phyloP scores from a whole-genome alignment of 2,329 filamentous ascomycete species.

The Fusarium coicis region DNA sequence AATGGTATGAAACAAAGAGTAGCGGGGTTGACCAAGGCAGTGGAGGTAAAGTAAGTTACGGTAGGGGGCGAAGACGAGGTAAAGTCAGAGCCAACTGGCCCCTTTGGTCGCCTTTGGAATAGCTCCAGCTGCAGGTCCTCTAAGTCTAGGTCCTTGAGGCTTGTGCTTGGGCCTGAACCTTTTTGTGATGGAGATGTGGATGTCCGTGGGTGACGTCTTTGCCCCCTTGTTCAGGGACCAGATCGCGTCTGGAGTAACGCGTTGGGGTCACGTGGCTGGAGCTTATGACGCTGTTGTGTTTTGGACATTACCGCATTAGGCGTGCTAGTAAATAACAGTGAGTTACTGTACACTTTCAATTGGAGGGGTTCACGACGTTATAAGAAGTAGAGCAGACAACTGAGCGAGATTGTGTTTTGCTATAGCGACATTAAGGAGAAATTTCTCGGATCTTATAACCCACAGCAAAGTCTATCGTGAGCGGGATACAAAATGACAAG shows the following conservation, averaged over 20 bases:
- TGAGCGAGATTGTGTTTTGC: not conserved
- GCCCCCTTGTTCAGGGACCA: conserved; percentile 21
- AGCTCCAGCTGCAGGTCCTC: conserved; percentile 12
- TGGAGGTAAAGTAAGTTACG: not conserved
- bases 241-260: conserved; percentile 35
- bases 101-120: conserved; percentile 32
- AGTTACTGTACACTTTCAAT: not conserved
- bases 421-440: conserved; percentile 2
- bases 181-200: conserved; percentile 26
- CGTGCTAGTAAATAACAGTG: not conserved
- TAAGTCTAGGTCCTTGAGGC: not conserved
- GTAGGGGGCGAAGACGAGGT: conserved; percentile 13
- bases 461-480: not conserved
- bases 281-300: conserved; percentile 24
- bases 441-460: not conserved
- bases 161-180: conserved; percentile 7
- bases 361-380: not conserved
- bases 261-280: conserved; percentile 24
- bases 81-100: conserved; percentile 26
- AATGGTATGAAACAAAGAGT: conserved; percentile 14
- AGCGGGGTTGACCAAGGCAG: conserved; percentile 13
- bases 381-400: not conserved
- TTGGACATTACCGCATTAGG: conserved; percentile 20
- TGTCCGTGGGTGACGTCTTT: conserved; percentile 32
- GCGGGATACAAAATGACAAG: not conserved